These are phyloP conservation scores for Aspergillus funiculosus DNA, from an alignment of 495 filamentous ascomycete genomes.

Conservation along the genomic window DNA sequence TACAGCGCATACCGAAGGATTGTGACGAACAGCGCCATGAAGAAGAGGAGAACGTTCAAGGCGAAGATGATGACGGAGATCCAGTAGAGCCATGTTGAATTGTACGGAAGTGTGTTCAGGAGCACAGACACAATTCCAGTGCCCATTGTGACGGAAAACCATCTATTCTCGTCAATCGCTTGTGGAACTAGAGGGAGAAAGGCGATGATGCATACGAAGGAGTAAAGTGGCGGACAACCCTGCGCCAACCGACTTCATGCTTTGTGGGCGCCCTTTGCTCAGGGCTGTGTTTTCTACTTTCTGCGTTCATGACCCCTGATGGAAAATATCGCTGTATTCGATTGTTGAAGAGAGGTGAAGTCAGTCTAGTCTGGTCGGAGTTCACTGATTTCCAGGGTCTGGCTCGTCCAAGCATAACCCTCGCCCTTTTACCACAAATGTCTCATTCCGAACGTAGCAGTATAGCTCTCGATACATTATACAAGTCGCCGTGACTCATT, in stretches of 20 bases:
- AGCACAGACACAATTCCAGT: slow-evolving; percentile 60
- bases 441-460: too few species aligned
- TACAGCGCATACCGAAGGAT: slow-evolving; percentile 53
- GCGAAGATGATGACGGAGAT: slow-evolving; percentile 50
- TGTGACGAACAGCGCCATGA: slow-evolving; percentile 34
- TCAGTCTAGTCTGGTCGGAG: too few species aligned
- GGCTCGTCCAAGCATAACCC: too few species aligned
- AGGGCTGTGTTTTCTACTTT: background rate
- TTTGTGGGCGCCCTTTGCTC: slow-evolving; percentile 13
- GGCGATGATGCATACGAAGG: slow-evolving; percentile 42
- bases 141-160: slow-evolving; percentile 57
- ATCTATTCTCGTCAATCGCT: slow-evolving; percentile 22
- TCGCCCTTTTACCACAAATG: too few species aligned
- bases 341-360: too few species aligned
- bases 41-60: slow-evolving; percentile 51
- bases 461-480: too few species aligned
- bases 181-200: too few species aligned
- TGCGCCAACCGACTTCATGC: slow-evolving; percentile 40
- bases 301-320: background rate
- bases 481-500: too few species aligned
- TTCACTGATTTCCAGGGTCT: too few species aligned
- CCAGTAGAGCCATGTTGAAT: slow-evolving; percentile 47
- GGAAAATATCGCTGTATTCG: too few species aligned
- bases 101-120: slow-evolving; percentile 52
- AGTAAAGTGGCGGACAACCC: slow-evolving; percentile 45